Conservation (phyloP, 2,329 filamentous ascomycete genomes). For the Arthrobotrys conoides region DNA sequence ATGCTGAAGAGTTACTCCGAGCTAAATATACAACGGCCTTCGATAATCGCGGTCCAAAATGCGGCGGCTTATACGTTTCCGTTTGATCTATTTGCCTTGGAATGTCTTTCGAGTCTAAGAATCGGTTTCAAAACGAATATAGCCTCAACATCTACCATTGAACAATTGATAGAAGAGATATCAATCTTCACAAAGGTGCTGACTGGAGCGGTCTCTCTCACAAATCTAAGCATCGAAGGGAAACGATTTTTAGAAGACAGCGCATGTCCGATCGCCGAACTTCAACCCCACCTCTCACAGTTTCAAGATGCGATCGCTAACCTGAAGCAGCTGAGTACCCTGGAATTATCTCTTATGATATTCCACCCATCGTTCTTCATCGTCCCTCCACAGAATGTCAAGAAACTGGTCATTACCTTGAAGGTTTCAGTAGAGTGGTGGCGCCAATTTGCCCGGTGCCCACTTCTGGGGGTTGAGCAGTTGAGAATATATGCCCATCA, state of each 20-base stretch:
- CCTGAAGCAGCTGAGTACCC: not conserved
- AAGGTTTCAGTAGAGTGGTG: slow-evolving; percentile 18
- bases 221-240: not conserved
- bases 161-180: not conserved
- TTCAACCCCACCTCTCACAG: not conserved
- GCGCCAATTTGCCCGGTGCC: slow-evolving; percentile 26
- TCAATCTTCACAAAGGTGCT: not conserved
- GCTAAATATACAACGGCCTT: not conserved
- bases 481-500: not conserved
- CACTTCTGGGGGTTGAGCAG: not conserved
- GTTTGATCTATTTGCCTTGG: not conserved
- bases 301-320: not conserved
- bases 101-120: not conserved
- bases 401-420: not conserved
- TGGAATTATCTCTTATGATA: not conserved
- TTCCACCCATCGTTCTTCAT: slow-evolving; percentile 36
- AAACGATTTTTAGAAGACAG: not conserved
- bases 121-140: not conserved
- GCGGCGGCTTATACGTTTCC: not conserved
- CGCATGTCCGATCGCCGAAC: not conserved
- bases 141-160: too few species aligned
- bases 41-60: not conserved
- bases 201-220: not conserved
- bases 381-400: slow-evolving; percentile 5
- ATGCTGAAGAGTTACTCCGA: not conserved